Evolutionary conservation across 345 rosid genomes (phyloP).

Genomic region (Syzygium oleosum): DNA sequence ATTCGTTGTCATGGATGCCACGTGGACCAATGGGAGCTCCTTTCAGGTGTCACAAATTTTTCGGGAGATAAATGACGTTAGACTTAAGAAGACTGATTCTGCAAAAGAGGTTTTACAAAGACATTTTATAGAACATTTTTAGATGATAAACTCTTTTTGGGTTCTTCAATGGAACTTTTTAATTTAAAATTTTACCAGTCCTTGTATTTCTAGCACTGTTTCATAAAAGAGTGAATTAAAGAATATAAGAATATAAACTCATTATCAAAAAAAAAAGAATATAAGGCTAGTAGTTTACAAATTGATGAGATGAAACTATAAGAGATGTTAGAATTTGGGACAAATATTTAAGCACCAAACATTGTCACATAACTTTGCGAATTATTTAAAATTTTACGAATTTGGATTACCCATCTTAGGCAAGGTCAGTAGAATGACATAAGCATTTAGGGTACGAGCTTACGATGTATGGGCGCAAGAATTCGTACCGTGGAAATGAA

Average conservation of each 20-base stretch:
- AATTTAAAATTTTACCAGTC: not conserved
- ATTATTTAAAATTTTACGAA: not conserved
- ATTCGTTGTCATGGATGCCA: constrained; percentile 25
- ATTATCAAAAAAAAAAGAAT: too few species aligned
- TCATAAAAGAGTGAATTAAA: not conserved
- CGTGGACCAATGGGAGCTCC: constrained; percentile 40
- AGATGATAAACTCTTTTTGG: not conserved
- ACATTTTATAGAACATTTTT: not conserved
- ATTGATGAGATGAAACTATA: not conserved
- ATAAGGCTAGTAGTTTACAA: not conserved
- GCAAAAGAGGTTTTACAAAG: not conserved
- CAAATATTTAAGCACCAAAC: not conserved
- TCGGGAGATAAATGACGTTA: not conserved
- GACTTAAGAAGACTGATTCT: not conserved
- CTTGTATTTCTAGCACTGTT: not conserved
- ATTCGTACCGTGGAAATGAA: not conserved
- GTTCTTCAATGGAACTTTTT: not conserved
- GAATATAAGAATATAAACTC: too few species aligned
- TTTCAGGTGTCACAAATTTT: not conserved
- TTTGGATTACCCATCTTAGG: not conserved
- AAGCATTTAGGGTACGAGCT: not conserved
- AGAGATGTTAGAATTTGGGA: not conserved
- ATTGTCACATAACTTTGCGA: not conserved
- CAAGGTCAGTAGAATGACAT: not conserved
- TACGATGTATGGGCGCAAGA: not conserved